Percentiles rank a stretch among this genome's conserved stretches.
Evolutionary conservation across 495 filamentous ascomycete genomes (phyloP).

Genomic region (Xylaria cubensis): DNA sequence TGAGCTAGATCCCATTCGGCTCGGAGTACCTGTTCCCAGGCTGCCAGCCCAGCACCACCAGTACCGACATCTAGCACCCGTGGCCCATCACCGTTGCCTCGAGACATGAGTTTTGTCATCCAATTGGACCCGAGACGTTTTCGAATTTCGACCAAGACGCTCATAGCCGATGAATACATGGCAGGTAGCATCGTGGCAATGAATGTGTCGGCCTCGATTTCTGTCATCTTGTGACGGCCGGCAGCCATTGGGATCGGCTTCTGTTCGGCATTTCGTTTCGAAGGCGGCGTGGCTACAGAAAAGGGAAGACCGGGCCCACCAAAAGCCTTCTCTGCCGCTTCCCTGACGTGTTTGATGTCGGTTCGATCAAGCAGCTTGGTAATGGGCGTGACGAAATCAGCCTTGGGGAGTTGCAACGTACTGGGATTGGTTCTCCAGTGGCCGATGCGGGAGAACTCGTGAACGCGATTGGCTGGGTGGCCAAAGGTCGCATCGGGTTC

Average conservation of each 20-base stretch:
- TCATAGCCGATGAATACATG: slow-evolving; percentile 75
- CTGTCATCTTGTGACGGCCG: slow-evolving; percentile 72
- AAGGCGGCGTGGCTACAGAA: slow-evolving; percentile 57
- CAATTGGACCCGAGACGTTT: slow-evolving; percentile 83
- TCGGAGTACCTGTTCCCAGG: slow-evolving; percentile 81
- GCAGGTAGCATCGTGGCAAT: slow-evolving; percentile 80
- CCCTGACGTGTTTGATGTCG: slow-evolving; percentile 73
- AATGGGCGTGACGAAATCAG: slow-evolving; percentile 71
- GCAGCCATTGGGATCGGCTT: slow-evolving; percentile 73
- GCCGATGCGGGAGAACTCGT: slow-evolving; percentile 69
- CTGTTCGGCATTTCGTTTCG: slow-evolving; percentile 59
- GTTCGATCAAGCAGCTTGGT: slow-evolving; percentile 67
- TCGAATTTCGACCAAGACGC: slow-evolving; percentile 80
- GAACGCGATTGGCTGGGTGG: slow-evolving; percentile 50
- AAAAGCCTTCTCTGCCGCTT: slow-evolving; percentile 71
- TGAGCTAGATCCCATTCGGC: slow-evolving; percentile 77
- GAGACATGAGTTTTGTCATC: slow-evolving; percentile 70
- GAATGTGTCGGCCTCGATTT: slow-evolving; percentile 88
- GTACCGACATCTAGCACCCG: slow-evolving; percentile 84
- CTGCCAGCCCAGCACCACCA: slow-evolving; percentile 82
- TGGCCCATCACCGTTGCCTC: slow-evolving; percentile 69
- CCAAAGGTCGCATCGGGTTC: slow-evolving; percentile 43
- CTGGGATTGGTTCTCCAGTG: slow-evolving; percentile 70
- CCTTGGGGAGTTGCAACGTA: slow-evolving; percentile 73
- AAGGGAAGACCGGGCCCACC: slow-evolving; percentile 77